phyloP scores from a whole-genome alignment of 2,329 filamentous ascomycete species.

The Botrytis squamosa region DNA sequence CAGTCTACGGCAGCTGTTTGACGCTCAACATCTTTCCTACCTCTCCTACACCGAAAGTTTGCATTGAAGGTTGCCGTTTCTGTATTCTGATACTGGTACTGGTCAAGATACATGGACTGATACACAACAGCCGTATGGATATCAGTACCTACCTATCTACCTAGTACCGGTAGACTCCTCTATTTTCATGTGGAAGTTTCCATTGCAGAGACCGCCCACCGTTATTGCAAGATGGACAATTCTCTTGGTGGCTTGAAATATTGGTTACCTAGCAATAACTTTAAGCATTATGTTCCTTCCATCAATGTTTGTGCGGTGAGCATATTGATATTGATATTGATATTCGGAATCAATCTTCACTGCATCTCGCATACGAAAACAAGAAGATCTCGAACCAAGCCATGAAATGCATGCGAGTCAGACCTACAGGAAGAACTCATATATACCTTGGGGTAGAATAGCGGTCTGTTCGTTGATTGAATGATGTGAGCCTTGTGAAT shows the following conservation, averaged over 20 bases:
- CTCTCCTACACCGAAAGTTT: background rate
- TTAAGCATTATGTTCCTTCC: too few relatives aligned
- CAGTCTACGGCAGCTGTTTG: background rate
- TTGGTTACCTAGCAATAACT: background rate
- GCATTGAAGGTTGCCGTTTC: background rate
- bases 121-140: background rate
- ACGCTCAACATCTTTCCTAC: background rate
- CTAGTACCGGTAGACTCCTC: background rate
- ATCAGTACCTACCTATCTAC: background rate
- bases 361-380: background rate
- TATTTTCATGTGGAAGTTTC: background rate
- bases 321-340: background rate
- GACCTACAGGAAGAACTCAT: background rate
- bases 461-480: background rate
- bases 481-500: background rate
- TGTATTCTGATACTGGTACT: background rate
- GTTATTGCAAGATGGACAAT: background rate
- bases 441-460: background rate
- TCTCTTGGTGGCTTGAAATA: background rate
- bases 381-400: background rate
- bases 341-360: background rate
- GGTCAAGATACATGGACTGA: background rate
- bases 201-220: background rate
- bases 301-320: background rate
- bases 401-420: constrained; percentile 2